Conservation (phyloP, 2,329 filamentous ascomycete species). For the Colletotrichum truncatum region DNA sequence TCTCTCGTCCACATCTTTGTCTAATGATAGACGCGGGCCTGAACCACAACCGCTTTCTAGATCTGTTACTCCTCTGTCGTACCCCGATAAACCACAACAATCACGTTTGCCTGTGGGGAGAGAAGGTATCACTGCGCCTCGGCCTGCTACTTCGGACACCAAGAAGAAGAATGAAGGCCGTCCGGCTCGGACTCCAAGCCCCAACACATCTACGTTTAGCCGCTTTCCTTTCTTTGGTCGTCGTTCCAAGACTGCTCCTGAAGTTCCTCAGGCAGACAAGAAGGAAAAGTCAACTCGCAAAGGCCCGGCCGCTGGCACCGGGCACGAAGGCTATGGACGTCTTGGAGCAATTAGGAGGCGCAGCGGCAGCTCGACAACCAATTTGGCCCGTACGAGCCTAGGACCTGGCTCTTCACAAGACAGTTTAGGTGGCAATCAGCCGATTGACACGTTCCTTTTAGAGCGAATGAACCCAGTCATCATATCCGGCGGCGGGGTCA, state of each 20-base stretch:
- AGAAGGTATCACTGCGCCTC: conserved; percentile 46
- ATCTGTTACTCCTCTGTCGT: conserved; percentile 44
- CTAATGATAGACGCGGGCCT: conserved; percentile 55
- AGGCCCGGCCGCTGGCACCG: conserved; percentile 90
- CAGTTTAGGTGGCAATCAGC: conserved; percentile 53
- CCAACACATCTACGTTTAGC: conserved; percentile 65
- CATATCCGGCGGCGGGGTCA: conserved; percentile 70
- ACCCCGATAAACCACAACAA: conserved; percentile 39
- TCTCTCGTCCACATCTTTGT: conserved; percentile 57
- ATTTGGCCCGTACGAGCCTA: conserved; percentile 52
- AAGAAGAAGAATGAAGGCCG: conserved; percentile 39
- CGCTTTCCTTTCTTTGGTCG: conserved; percentile 84
- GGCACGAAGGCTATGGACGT: conserved; percentile 85
- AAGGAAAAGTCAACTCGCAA: conserved; percentile 70
- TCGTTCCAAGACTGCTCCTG: conserved; percentile 71
- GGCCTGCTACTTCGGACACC: conserved; percentile 20
- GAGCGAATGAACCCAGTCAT: conserved; percentile 73
- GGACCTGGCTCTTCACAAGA: conserved; percentile 60
- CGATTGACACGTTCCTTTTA: conserved; percentile 65
- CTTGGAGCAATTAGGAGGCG: conserved; percentile 70
- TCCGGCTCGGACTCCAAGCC: conserved; percentile 58
- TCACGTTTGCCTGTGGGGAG: conserved; percentile 41
- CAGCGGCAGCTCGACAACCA: conserved; percentile 67
- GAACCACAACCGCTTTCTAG: conserved; percentile 43
- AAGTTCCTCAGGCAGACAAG: conserved; percentile 59